Conservation (phyloP, 2,329 filamentous ascomycete species). For the Exophiala oligosperma region DNA sequence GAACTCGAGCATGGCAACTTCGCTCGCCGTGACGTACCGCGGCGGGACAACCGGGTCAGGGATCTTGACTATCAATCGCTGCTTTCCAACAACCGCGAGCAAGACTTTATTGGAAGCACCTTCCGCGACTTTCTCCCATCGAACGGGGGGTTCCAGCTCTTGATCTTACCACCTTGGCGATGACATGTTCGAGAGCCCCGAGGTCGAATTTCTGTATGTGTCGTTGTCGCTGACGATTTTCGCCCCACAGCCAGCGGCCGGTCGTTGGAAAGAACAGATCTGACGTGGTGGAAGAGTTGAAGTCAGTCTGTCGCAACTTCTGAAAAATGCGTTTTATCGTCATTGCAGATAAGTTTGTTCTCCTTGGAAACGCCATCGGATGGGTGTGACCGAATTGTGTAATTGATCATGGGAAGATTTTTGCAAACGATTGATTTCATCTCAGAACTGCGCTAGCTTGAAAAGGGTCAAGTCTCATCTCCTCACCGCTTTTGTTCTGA, state of each 20-base stretch:
- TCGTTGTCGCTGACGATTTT: slow-evolving; percentile 1
- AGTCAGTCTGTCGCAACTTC: background rate
- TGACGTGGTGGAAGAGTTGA: background rate
- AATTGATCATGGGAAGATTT: no score
- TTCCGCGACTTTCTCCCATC: slow-evolving; percentile 31
- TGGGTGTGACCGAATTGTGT: no score
- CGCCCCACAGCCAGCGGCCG: slow-evolving; percentile 8
- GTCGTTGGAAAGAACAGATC: slow-evolving; percentile 1
- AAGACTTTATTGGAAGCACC: slow-evolving; percentile 34
- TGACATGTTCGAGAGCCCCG: slow-evolving; percentile 7
- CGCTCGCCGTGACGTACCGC: slow-evolving; percentile 35
- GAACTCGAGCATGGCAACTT: slow-evolving; percentile 40
- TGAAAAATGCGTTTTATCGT: no score
- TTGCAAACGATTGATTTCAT: no score
- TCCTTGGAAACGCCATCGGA: no score
- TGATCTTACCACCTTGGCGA: background rate
- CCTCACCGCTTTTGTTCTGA: no score
- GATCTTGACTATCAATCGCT: slow-evolving; percentile 18
- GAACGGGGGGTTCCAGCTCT: background rate
- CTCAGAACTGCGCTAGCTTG: no score
- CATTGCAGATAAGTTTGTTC: no score
- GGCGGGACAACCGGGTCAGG: slow-evolving; percentile 21
- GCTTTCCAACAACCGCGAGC: slow-evolving; percentile 28
- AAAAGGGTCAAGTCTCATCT: no score
- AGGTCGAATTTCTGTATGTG: slow-evolving; percentile 7